phyloP scores from a whole-genome alignment of 2,329 filamentous ascomycete genomes.

The Aspergillus sp. region DNA sequence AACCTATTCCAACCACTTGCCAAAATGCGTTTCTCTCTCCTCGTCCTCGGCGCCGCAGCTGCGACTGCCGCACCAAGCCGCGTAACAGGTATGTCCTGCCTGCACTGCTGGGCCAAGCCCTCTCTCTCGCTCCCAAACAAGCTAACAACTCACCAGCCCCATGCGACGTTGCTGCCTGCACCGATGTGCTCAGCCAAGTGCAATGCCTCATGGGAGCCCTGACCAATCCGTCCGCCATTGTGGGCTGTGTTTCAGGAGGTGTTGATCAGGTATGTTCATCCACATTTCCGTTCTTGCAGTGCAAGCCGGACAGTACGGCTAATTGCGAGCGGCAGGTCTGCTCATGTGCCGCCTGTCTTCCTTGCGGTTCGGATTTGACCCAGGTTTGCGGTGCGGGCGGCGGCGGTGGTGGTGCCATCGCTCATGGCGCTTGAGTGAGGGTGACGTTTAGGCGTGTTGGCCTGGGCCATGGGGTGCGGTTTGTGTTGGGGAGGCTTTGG shows the following conservation, averaged over 20 bases:
- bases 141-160: background rate
- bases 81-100: background rate
- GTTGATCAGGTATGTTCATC: background rate
- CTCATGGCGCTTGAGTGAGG: no score
- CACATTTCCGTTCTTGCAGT: background rate
- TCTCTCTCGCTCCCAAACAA: background rate
- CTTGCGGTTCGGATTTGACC: no score
- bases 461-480: no score
- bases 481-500: no score
- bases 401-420: no score
- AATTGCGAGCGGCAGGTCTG: conserved; percentile 8
- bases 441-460: no score
- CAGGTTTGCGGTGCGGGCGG: no score
- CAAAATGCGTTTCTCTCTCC: conserved; percentile 9
- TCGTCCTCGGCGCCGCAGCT: conserved; percentile 3
- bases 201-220: background rate
- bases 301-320: background rate
- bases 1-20: background rate
- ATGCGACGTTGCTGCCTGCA: background rate
- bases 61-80: background rate
- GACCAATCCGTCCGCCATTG: background rate
- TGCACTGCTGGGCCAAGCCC: background rate
- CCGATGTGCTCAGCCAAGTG: background rate
- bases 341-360: conserved; percentile 12
- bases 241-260: background rate